A percentile compares a stretch with the other conserved stretches of the same genome.
Conservation (phyloP, 306 rosid species). For the Inga laurina region DNA sequence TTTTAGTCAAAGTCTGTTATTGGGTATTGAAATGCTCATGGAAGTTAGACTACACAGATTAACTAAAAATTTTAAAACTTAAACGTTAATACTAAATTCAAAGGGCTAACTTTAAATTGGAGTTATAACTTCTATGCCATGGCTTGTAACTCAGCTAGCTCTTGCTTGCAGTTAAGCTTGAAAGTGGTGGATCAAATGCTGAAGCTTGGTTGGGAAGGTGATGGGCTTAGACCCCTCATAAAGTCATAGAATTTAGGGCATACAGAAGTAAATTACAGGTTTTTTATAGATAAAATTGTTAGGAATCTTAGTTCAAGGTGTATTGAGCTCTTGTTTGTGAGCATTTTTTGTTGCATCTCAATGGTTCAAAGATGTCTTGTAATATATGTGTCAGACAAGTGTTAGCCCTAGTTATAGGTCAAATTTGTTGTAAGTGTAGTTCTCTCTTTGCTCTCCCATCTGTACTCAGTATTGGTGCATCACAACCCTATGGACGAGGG, state of each 20-base stretch:
- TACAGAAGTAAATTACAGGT: constrained; percentile 28
- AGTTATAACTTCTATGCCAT: neutral
- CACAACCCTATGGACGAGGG: constrained; percentile 40
- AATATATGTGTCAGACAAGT: constrained; percentile 48
- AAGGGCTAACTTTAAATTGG: neutral
- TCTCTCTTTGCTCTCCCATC: constrained; percentile 26
- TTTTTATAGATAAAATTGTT: constrained; percentile 34
- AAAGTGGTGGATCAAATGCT: constrained; percentile 97
- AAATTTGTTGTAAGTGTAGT: constrained; percentile 22
- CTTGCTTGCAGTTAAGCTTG: constrained; percentile 88
- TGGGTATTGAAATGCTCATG: neutral
- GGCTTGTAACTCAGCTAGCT: constrained; percentile 36
- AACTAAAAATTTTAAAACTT: neutral
- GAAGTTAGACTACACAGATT: neutral
- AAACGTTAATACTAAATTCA: neutral
- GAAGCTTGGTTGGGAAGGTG: constrained; percentile 98
- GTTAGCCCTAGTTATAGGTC: constrained; percentile 28
- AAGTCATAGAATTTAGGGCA: constrained; percentile 58
- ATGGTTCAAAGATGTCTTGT: constrained; percentile 44
- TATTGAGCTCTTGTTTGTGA: constrained; percentile 33
- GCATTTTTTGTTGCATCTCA: constrained; percentile 35
- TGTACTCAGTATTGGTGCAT: constrained; percentile 33
- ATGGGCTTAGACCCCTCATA: constrained; percentile 70
- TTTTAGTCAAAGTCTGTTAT: neutral
- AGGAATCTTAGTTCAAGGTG: constrained; percentile 37